Evolutionary conservation across 495 filamentous ascomycete genomes (phyloP), one percentile per base, ranked within the genome.

Genomic region (Articulospora tetracladia): DNA sequence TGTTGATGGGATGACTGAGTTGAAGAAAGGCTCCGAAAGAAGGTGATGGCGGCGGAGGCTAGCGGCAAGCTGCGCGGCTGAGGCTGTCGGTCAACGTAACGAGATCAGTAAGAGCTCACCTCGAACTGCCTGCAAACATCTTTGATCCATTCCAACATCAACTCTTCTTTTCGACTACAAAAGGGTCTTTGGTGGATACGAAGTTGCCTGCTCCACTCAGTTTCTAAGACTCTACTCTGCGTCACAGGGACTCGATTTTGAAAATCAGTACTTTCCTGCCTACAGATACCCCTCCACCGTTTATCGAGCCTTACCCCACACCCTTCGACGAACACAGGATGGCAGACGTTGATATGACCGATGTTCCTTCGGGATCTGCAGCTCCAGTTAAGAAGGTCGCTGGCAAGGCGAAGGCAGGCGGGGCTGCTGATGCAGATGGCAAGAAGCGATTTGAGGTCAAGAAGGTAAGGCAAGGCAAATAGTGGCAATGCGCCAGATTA

Each of bases 391-490:
- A 81, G 68, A 91, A 89, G 71, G 83, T 80, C 55, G 74, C 71
- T 27, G 73, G 64, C 47, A 84, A 81, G 55, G 69, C 72, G n/a
- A 78, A 83, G 53, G 86, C 84, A 70, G 73, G 74, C 53, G 72
- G 68, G 34, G 69, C 67, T 39, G 71, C 77, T 50, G 72, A 73
- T 41, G 72, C 69, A 22, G 89, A 92, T 55, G 87, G 81, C 44
- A 97, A 96, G 82, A 94, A 96, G 75, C 84, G 89, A 32, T 98
- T 98, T 68, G 94, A 98, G 71, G 95, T 98, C 54, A 98, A 98
- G 78, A 98, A 98, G 88, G 93, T 96, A 75, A 54, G 69, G 67
- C 22, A 23, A 34, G 23, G 49, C 15, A 19, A 54, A 20, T 3
- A 17, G 7, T 15, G 8, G n/a, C 17, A 44, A 8, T 44, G 17